A percentile compares a stretch with the other conserved stretches of the same genome.
phyloP scores from a whole-genome alignment of 768 basidiomycete genomes.

The Podaxis sp. region DNA sequence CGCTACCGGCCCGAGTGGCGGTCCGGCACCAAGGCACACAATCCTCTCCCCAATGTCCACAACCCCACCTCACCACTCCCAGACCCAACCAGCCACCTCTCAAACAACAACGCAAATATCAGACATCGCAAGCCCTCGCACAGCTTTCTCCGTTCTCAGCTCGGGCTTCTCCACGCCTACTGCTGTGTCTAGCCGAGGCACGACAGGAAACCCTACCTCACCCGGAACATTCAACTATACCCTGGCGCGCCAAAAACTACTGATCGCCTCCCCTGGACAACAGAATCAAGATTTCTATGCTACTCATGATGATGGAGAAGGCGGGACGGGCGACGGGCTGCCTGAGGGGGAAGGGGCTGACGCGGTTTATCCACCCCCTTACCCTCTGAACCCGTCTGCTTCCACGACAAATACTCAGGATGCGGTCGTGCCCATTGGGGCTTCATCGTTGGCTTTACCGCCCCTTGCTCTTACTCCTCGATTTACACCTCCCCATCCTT shows the following conservation, averaged over 20 bases:
- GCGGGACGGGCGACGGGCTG: constrained; percentile 12
- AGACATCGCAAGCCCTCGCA: constrained; percentile 26
- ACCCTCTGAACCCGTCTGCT: constrained; percentile 30
- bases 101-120: constrained; percentile 16
- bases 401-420: constrained; percentile 36
- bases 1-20: not conserved
- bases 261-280: constrained; percentile 36
- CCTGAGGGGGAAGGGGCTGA: not conserved
- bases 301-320: not conserved
- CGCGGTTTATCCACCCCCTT: constrained; percentile 5
- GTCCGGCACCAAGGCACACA: not conserved
- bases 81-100: not conserved
- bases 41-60: constrained; percentile 6
- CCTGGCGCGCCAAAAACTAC: constrained; percentile 46
- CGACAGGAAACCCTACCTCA: constrained; percentile 21
- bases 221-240: constrained; percentile 39
- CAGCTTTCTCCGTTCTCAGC: constrained; percentile 23
- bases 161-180: constrained; percentile 55
- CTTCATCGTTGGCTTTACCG: constrained; percentile 5
- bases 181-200: constrained; percentile 22
- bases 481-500: constrained; percentile 1
- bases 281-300: constrained; percentile 17
- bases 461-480: not conserved
- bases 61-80: not conserved
- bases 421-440: constrained; percentile 9